Conservation (phyloP, 2,329 filamentous ascomycete species). For the Aureobasidium namibiae region DNA sequence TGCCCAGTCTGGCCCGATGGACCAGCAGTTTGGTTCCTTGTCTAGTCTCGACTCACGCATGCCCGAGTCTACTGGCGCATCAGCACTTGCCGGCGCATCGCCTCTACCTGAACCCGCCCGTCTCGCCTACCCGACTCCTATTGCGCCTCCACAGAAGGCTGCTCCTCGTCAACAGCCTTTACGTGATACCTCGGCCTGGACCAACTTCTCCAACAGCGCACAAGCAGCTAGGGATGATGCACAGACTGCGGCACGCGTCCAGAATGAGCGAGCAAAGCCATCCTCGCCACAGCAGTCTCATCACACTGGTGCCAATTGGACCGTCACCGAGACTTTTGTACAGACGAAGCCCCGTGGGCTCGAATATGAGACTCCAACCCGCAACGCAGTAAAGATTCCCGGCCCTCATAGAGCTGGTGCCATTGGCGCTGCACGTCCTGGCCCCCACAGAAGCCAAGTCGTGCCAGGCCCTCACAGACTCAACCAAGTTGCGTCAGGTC, state of each 20-base stretch:
- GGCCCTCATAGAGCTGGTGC: not conserved
- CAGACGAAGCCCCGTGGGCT: slow-evolving; percentile 23
- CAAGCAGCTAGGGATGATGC: slow-evolving; percentile 9
- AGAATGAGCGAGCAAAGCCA: not conserved
- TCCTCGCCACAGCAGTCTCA: not conserved
- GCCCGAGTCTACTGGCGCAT: slow-evolving; percentile 20
- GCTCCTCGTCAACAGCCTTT: slow-evolving; percentile 13
- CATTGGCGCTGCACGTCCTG: not conserved
- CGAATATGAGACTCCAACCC: slow-evolving; percentile 18
- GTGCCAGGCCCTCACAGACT: not conserved
- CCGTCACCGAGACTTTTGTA: slow-evolving; percentile 27
- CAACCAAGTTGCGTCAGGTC: not conserved
- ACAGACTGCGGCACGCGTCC: not conserved
- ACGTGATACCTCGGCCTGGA: slow-evolving; percentile 22
- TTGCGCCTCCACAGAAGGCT: slow-evolving; percentile 25
- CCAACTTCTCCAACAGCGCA: slow-evolving; percentile 15
- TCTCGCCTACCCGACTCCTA: slow-evolving; percentile 26
- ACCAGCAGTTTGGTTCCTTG: slow-evolving; percentile 19
- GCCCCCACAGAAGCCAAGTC: not conserved
- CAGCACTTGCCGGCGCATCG: slow-evolving; percentile 23
- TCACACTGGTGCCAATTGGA: slow-evolving; percentile 12
- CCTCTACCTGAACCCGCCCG: slow-evolving; percentile 23
- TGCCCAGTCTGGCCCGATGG: slow-evolving; percentile 16
- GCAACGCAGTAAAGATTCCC: slow-evolving; percentile 10
- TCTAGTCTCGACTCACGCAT: slow-evolving; percentile 21